phyloP scores from a whole-genome alignment of 2,329 filamentous ascomycete genomes.

The Aspergillus bombycis region DNA sequence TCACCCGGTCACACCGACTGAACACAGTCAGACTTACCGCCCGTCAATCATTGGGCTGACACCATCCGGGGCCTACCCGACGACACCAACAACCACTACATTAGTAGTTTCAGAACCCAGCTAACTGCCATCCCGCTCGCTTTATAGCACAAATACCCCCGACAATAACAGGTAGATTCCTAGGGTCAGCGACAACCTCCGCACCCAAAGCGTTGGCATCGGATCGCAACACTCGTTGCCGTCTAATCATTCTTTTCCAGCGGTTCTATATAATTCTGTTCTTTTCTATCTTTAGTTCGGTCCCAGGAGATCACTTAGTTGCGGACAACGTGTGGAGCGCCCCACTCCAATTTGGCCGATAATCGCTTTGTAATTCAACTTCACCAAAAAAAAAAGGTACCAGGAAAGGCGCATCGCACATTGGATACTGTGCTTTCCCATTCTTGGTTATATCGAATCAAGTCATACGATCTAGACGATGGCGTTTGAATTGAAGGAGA shows the following conservation, averaged over 20 bases:
- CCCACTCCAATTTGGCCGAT: constrained; percentile 15
- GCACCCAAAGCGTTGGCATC: not conserved
- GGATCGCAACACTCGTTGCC: not conserved
- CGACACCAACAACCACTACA: not conserved
- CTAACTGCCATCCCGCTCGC: not conserved
- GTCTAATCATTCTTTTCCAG: not conserved
- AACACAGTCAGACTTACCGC: not conserved
- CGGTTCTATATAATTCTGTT: constrained; percentile 3
- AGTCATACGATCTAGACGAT: constrained; percentile 11
- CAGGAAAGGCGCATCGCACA: not conserved
- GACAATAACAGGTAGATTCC: not conserved
- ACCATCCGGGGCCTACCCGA: not conserved
- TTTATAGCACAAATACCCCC: not conserved
- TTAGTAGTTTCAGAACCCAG: not conserved
- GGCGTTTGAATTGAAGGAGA: constrained; percentile 46
- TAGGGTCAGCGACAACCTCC: not conserved
- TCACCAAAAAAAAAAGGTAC: not conserved
- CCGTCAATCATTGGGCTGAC: not conserved
- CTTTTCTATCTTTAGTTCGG: not conserved
- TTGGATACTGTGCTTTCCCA: not conserved
- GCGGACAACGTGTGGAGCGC: constrained; percentile 17
- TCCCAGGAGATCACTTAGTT: constrained; percentile 4
- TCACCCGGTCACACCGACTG: not conserved
- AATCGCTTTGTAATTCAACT: constrained; percentile 8
- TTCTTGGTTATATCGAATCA: not conserved